Evolutionary conservation across 345 rosid genomes (phyloP).

Genomic region (Citrus maxima): DNA sequence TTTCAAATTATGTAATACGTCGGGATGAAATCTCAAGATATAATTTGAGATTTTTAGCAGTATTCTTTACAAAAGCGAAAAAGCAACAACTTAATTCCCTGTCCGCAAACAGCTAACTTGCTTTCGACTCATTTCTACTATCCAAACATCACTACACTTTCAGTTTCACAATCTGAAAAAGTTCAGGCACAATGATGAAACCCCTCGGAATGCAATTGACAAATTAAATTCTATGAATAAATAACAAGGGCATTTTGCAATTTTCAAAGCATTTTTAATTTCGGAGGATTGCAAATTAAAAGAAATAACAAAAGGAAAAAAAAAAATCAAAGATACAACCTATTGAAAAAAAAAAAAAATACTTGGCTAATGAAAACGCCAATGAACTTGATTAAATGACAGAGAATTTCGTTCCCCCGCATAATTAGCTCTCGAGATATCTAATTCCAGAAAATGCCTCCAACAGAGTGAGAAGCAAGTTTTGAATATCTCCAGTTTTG

Average conservation of each 20-base stretch:
- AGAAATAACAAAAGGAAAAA: neutral
- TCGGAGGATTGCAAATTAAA: neutral
- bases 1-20: too few species aligned
- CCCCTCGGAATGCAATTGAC: neutral
- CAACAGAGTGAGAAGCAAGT: neutral
- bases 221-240: neutral
- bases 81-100: too few species aligned
- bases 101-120: too few species aligned
- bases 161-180: neutral
- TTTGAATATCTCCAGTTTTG: slow-evolving; percentile 5
- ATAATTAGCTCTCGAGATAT: neutral
- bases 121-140: too few species aligned
- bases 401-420: neutral
- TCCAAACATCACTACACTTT: too few species aligned
- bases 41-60: too few species aligned
- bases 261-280: neutral
- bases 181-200: neutral
- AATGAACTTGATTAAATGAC: neutral
- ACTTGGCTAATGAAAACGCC: neutral
- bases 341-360: too few species aligned
- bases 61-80: too few species aligned
- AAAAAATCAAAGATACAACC: neutral
- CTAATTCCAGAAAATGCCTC: neutral
- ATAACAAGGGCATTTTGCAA: neutral
- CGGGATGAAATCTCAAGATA: too few species aligned